phyloP scores from a whole-genome alignment of 495 filamentous ascomycete genomes.

The Xanthoparmelia taractica region DNA sequence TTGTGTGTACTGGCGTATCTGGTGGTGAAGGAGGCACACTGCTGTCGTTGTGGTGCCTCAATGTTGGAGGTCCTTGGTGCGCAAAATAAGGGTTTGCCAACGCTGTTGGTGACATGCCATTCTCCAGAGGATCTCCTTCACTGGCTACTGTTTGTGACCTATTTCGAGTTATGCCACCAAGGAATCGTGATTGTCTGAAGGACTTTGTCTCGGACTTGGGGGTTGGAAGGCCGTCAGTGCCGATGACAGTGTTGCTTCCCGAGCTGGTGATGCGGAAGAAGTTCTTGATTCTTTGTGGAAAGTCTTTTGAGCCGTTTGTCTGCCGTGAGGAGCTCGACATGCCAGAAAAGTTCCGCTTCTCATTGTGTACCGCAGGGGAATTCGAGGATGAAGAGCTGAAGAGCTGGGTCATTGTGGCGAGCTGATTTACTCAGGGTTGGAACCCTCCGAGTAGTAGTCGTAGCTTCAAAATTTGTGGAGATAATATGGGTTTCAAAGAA shows the following conservation, averaged over 20 bases:
- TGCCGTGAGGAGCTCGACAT: conserved; percentile 25
- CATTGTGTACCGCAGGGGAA: conserved; percentile 19
- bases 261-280: conserved; percentile 93
- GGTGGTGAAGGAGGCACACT: conserved; percentile 96
- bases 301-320: conserved; percentile 48
- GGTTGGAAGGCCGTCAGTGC: conserved; percentile 35
- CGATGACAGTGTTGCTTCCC: conserved; percentile 41
- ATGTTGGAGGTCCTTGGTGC: conserved; percentile 86
- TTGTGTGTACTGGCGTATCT: conserved; percentile 67
- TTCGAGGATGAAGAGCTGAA: conserved; percentile 20
- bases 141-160: conserved; percentile 85
- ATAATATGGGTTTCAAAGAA: background rate
- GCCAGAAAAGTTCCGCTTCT: conserved; percentile 38
- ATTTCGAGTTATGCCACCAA: conserved; percentile 67
- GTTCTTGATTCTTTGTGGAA: conserved; percentile 86
- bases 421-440: background rate
- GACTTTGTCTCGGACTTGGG: conserved; percentile 53
- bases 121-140: conserved; percentile 85
- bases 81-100: conserved; percentile 96
- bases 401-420: conserved; percentile 18
- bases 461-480: background rate
- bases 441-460: too few relatives aligned
- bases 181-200: conserved; percentile 77
- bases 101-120: conserved; percentile 82
- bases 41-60: conserved; percentile 90